These are phyloP conservation scores for Clonostachys chloroleuca DNA, from an alignment of 2,329 filamentous ascomycete genomes.

Conservation along the genomic window DNA sequence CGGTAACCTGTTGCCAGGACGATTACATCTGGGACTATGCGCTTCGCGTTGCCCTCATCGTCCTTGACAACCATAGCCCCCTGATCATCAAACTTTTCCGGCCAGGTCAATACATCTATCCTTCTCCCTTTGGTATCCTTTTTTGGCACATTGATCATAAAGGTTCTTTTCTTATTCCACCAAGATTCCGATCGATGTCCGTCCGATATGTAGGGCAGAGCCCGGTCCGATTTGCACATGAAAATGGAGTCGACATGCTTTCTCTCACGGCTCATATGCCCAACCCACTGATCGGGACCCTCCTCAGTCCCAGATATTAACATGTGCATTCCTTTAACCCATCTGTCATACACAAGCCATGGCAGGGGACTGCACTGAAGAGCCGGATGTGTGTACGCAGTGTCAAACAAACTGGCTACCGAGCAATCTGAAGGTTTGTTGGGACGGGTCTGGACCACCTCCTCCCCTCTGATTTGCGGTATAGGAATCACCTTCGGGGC, in stretches of 20 bases:
- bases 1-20: slow-evolving; percentile 43
- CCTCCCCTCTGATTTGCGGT: background rate
- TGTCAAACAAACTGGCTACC: slow-evolving; percentile 44
- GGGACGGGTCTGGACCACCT: slow-evolving; percentile 5
- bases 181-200: slow-evolving; percentile 23
- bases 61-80: slow-evolving; percentile 28
- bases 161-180: slow-evolving; percentile 25
- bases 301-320: slow-evolving; percentile 36
- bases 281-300: slow-evolving; percentile 43
- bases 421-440: slow-evolving; percentile 42
- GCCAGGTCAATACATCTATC: slow-evolving; percentile 41
- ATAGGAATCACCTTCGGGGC: slow-evolving; percentile 4
- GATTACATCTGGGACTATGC: slow-evolving; percentile 34
- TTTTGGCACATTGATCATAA: slow-evolving; percentile 31
- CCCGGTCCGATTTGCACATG: slow-evolving; percentile 35
- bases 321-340: slow-evolving; percentile 35
- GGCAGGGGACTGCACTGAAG: slow-evolving; percentile 34
- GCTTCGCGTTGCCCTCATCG: slow-evolving; percentile 12
- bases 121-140: slow-evolving; percentile 27
- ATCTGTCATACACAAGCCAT: slow-evolving; percentile 41
- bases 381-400: slow-evolving; percentile 41
- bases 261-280: slow-evolving; percentile 30
- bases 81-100: slow-evolving; percentile 23
- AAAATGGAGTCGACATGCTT: slow-evolving; percentile 31
- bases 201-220: slow-evolving; percentile 34